Base-by-base conservation (phyloP, 768 basidiomycete species). In the Kwoniella sp. region DNA sequence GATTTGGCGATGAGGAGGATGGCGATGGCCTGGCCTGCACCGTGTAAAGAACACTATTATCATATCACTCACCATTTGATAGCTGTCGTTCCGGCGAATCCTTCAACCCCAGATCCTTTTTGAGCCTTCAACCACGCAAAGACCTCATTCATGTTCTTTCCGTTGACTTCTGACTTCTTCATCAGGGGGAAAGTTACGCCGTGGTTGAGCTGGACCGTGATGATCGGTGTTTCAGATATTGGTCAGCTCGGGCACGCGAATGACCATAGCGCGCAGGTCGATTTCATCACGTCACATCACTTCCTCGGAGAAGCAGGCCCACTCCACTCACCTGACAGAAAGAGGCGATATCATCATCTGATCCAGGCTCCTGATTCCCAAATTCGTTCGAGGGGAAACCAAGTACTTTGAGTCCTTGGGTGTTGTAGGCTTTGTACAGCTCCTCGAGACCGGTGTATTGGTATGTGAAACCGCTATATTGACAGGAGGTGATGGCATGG, bases 351-450 rank as follows among this genome's bases (percentile, higher is more conserved):
- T 85, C 84, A n/a, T 83, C 84, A 71, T 94, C 91, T 30, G 85
- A 83, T n/a, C 85, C 88, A 0, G 92, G 92, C 72, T 94, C 92
- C 81, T 94, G 92, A 0, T 85, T 85, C 58, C 87, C 90, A 72
- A 95, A 94, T 87, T 94, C 92, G 76, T 94, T 91, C 81, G 88
- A 92, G 12, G 94, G 94, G 84, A 95, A 95, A 2, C 92, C 92
- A 55, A 96, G 84, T 60, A 96, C 86, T 54, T 87, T 84, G 49
- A 95, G 83, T 6, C 84, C 90, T 59, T 84, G 82, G 55, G 88
- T 88, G 76, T 89, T 87, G 83, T 91, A 89, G 76, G 90, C 90
- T 58, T 92, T 85, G 79, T 94, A 86, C 19, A 93, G 82, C 19
- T 81, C 81, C 80, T 97, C 90, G 24, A 97, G 86, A 50, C 90